A percentile compares a stretch with the other conserved stretches of the same genome.
Conservation (phyloP, 2,329 filamentous ascomycete genomes). For the Fusarium decemcellulare region DNA sequence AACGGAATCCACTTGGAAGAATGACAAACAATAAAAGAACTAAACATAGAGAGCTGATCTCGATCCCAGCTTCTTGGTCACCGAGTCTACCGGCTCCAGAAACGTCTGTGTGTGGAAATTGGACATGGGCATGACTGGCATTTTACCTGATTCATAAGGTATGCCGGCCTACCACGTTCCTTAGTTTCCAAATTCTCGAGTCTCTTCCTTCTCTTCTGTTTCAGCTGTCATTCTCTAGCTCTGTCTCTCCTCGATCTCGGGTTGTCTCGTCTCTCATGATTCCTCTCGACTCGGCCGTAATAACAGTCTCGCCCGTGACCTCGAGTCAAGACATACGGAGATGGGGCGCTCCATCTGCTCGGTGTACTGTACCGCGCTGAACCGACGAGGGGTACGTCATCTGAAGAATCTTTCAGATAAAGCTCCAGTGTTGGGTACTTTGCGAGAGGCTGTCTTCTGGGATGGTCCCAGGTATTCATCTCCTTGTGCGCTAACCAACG, state of each 20-base stretch:
- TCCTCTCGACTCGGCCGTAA: constrained; percentile 8
- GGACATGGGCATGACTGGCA: constrained; percentile 31
- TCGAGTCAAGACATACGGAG: constrained; percentile 19
- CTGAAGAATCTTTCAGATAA: constrained; percentile 15
- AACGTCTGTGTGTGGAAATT: constrained; percentile 24
- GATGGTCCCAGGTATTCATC: constrained; percentile 2
- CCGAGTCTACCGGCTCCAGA: constrained; percentile 23
- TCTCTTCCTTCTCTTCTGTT: background rate
- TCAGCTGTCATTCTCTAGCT: constrained; percentile 16
- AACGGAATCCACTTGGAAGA: constrained; percentile 1
- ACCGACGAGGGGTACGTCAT: constrained; percentile 26
- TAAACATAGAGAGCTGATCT: constrained; percentile 9
- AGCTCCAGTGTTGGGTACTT: constrained; percentile 19
- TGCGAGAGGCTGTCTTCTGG: constrained; percentile 5
- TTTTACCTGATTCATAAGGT: constrained; percentile 31
- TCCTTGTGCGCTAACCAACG: constrained; percentile 21
- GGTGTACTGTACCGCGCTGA: constrained; percentile 2
- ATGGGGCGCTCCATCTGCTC: background rate
- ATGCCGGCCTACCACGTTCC: constrained; percentile 30
- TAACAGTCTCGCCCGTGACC: constrained; percentile 8
- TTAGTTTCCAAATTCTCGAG: background rate
- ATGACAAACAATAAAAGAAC: background rate
- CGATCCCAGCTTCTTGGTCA: constrained; percentile 25
- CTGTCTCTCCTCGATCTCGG: background rate
- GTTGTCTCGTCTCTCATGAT: background rate